phyloP scores from a whole-genome alignment of 306 rosid genomes.

The Vicia sativa region DNA sequence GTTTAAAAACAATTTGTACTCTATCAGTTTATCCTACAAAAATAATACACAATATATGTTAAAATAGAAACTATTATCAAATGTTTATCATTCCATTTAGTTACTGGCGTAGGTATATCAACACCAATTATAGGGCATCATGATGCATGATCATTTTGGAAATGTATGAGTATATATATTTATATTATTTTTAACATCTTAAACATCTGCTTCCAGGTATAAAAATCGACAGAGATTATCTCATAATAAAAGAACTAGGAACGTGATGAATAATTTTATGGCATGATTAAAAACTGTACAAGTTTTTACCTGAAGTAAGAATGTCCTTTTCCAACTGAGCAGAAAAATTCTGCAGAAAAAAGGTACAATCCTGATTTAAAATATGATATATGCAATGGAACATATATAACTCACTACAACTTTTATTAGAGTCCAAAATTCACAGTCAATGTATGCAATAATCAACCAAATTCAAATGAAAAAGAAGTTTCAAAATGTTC shows the following conservation, averaged over 20 bases:
- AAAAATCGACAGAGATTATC: constrained; percentile 4
- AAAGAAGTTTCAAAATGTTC: constrained; percentile 16
- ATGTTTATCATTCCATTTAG: constrained; percentile 23
- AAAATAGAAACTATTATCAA: constrained; percentile 24
- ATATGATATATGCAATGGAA: constrained; percentile 29
- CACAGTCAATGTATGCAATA: constrained; percentile 30
- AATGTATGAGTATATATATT: constrained; percentile 9
- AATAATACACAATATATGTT: neutral
- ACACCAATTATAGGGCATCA: constrained; percentile 25
- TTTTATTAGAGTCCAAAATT: constrained; percentile 10
- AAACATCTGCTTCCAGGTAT: constrained; percentile 20
- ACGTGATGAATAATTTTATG: constrained; percentile 10
- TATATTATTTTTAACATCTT: constrained; percentile 21
- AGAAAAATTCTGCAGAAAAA: constrained; percentile 70
- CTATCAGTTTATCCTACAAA: constrained; percentile 20
- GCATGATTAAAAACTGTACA: constrained; percentile 11
- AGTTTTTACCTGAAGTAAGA: constrained; percentile 83
- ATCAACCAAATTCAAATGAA: constrained; percentile 25
- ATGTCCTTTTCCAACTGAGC: constrained; percentile 94
- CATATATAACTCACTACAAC: neutral
- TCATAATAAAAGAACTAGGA: constrained; percentile 11
- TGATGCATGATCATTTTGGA: constrained; percentile 7
- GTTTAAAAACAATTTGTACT: constrained; percentile 28
- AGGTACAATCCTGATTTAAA: constrained; percentile 32
- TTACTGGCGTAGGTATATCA: neutral